These are phyloP conservation scores for Fusarium palustre DNA, from an alignment of 2,329 filamentous ascomycete genomes.

Conservation along the genomic window DNA sequence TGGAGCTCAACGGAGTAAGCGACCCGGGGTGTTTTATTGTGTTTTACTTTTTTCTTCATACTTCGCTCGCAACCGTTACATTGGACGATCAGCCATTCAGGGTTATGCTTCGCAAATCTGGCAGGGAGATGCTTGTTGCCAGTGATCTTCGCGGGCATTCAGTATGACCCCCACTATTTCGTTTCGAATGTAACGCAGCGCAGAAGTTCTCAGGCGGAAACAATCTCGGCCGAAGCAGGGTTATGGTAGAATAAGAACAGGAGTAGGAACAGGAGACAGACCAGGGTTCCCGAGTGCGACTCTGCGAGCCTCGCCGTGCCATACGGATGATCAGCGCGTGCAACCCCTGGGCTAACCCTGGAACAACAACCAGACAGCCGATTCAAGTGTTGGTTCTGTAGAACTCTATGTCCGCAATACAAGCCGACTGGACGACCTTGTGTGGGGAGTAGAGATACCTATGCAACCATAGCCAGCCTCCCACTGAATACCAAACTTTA, in stretches of 20 bases:
- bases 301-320: conserved; percentile 29
- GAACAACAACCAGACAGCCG: conserved; percentile 31
- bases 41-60: conserved; percentile 2
- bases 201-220: conserved; percentile 19
- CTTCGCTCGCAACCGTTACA: conserved; percentile 24
- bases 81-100: conserved; percentile 28
- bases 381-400: conserved; percentile 29
- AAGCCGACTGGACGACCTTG: conserved; percentile 29
- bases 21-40: conserved; percentile 4
- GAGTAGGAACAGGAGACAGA: neutral
- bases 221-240: conserved; percentile 31
- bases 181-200: conserved; percentile 23
- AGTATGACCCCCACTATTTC: conserved; percentile 24
- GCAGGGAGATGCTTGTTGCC: conserved; percentile 22
- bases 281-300: conserved; percentile 19
- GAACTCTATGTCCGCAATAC: conserved; percentile 28
- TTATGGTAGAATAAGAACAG: conserved; percentile 1
- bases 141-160: conserved; percentile 35
- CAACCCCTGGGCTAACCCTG: conserved; percentile 32
- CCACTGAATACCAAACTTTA: conserved; percentile 37
- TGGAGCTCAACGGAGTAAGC: neutral
- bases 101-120: conserved; percentile 38
- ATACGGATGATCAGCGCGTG: conserved; percentile 29
- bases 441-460: conserved; percentile 27
- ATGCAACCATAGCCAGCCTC: conserved; percentile 34